Conservation (phyloP, 352 stramenopile genomes). For the Phytophthora citricola region DNA sequence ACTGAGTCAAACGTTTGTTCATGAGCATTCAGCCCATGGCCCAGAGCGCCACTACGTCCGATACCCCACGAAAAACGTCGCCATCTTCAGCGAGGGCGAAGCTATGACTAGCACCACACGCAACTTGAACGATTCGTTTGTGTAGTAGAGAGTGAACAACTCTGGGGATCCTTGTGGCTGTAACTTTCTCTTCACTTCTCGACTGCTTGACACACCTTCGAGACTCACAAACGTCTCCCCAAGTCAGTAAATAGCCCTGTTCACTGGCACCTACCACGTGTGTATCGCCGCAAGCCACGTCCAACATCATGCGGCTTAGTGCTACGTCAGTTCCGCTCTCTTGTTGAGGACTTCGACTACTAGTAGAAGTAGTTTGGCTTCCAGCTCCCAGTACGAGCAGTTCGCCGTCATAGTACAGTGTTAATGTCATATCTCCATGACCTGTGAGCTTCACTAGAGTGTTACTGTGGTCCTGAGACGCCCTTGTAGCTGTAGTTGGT, state of each 20-base stretch:
- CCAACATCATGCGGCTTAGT: slow-evolving; percentile 61
- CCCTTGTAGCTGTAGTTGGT: slow-evolving; percentile 18
- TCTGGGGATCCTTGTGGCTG: slow-evolving; percentile 16
- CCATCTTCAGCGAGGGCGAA: slow-evolving; percentile 69
- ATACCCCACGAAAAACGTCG: slow-evolving; percentile 71
- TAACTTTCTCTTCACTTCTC: background rate
- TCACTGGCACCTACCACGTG: slow-evolving; percentile 73
- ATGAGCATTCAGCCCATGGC: slow-evolving; percentile 49
- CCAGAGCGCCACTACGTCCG: slow-evolving; percentile 59
- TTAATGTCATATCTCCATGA: slow-evolving; percentile 47
- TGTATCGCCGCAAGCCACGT: slow-evolving; percentile 64
- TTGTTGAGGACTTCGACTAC: slow-evolving; percentile 6
- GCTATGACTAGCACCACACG: slow-evolving; percentile 68
- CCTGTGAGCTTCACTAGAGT: slow-evolving; percentile 50
- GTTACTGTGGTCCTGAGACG: slow-evolving; percentile 30
- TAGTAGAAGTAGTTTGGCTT: slow-evolving; percentile 10
- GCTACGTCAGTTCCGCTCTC: slow-evolving; percentile 36
- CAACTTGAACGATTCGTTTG: slow-evolving; percentile 66
- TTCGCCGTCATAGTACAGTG: slow-evolving; percentile 56
- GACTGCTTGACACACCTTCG: slow-evolving; percentile 37
- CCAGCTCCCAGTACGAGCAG: slow-evolving; percentile 39
- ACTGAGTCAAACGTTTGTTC: slow-evolving; percentile 43
- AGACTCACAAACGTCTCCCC: slow-evolving; percentile 57
- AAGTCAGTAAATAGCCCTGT: slow-evolving; percentile 78
- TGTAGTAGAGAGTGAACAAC: slow-evolving; percentile 57